phyloP scores from a whole-genome alignment of 768 basidiomycete genomes.

The Cytidiella melzeri region DNA sequence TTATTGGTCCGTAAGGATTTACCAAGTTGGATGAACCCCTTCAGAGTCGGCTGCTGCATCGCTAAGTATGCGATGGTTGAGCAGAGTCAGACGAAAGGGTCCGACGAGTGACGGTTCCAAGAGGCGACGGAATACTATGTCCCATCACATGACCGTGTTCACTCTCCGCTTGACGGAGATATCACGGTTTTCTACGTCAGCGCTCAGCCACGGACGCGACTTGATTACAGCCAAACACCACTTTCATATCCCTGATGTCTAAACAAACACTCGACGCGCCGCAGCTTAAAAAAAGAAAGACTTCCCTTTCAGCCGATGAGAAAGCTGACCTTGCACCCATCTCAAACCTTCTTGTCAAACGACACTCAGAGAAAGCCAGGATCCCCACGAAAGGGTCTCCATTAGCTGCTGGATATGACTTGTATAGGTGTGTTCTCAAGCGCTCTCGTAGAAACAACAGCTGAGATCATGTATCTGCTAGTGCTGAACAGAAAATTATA shows the following conservation, averaged over 20 bases:
- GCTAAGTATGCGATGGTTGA: too few relatives aligned
- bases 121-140: too few relatives aligned
- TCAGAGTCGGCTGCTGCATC: too few relatives aligned
- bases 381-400: constrained; percentile 83
- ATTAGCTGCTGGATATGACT: constrained; percentile 90
- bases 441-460: too few relatives aligned
- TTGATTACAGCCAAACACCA: neutral
- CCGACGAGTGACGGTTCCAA: neutral
- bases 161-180: constrained; percentile 27
- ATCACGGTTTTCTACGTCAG: constrained; percentile 33
- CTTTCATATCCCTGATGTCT: neutral
- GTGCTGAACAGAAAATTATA: constrained; percentile 79
- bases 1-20: too few relatives aligned
- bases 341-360: constrained; percentile 71
- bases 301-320: constrained; percentile 35
- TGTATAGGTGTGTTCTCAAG: constrained; percentile 74
- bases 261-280: constrained; percentile 17
- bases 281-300: constrained; percentile 52
- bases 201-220: constrained; percentile 4
- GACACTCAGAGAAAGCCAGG: constrained; percentile 73
- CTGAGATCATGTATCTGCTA: constrained; percentile 23
- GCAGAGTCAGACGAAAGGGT: too few relatives aligned
- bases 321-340: constrained; percentile 30
- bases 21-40: too few relatives aligned
- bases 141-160: constrained; percentile 8